Conservation (phyloP, 2,329 filamentous ascomycete genomes). For the Verticillium tricorpus region DNA sequence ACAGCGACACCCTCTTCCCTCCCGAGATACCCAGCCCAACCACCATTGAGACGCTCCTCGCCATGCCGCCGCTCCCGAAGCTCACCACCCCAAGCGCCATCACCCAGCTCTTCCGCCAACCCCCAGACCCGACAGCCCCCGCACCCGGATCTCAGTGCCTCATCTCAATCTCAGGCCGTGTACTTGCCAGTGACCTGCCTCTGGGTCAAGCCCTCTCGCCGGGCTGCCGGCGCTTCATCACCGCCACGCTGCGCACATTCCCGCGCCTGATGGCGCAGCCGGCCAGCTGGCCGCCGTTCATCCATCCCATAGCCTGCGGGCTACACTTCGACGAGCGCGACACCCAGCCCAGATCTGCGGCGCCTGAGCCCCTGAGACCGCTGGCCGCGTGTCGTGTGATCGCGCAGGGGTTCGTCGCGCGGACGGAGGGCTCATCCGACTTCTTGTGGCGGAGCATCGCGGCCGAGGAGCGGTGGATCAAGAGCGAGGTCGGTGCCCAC, state of each 20-base stretch:
- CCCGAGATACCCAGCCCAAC: neutral
- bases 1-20: neutral
- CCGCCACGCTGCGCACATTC: neutral
- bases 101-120: neutral
- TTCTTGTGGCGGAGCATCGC: neutral
- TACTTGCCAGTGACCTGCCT: neutral
- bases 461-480: neutral
- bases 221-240: neutral
- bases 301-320: neutral
- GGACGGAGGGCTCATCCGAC: neutral
- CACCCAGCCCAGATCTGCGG: neutral
- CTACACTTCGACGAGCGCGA: neutral
- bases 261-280: neutral
- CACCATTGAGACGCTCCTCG: neutral
- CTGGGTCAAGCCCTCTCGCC: neutral
- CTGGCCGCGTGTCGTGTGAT: neutral
- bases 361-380: neutral
- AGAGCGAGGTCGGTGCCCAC: neutral
- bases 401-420: neutral
- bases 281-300: neutral
- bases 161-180: neutral
- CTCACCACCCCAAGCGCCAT: neutral
- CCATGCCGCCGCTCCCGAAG: neutral
- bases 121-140: neutral
- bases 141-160: neutral